Conservation (phyloP, 1,139 yeast genomes). For the Candida mesenterica region DNA sequence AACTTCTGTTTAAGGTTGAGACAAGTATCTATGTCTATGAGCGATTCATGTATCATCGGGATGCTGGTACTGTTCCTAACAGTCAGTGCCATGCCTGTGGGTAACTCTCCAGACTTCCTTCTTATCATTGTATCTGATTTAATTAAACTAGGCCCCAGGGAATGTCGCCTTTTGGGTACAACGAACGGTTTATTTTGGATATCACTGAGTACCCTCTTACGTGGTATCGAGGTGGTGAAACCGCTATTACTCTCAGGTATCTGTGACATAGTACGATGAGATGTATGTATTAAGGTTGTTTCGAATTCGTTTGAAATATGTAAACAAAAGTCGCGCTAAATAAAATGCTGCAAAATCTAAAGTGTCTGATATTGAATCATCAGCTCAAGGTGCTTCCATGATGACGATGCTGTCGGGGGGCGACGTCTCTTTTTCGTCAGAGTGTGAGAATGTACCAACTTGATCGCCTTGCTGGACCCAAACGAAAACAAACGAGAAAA, state of each 20-base stretch:
- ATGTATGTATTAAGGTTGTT: background rate
- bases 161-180: conserved; percentile 12
- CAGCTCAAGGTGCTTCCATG: no score
- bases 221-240: conserved; percentile 5
- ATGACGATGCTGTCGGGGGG: no score
- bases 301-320: conserved; percentile 3
- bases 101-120: conserved; percentile 1
- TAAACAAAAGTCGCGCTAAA: conserved; percentile 1
- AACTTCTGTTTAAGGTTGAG: conserved; percentile 10
- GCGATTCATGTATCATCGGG: conserved; percentile 4
- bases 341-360: no score
- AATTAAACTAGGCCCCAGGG: conserved; percentile 9
- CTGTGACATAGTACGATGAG: background rate
- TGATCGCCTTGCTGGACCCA: conserved; percentile 20
- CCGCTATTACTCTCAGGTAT: background rate
- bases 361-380: no score
- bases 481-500: conserved; percentile 31
- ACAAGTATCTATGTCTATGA: conserved; percentile 12
- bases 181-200: conserved; percentile 6
- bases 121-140: background rate
- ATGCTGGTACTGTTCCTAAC: conserved; percentile 1
- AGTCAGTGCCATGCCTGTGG: background rate
- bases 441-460: conserved; percentile 3
- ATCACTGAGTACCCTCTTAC: conserved; percentile 10
- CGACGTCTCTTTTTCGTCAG: conserved; percentile 1